A percentile compares a stretch with the other conserved stretches of the same genome.
Conservation (phyloP, 2,329 filamentous ascomycete genomes). For the Pseudogymnoascus destructans region DNA sequence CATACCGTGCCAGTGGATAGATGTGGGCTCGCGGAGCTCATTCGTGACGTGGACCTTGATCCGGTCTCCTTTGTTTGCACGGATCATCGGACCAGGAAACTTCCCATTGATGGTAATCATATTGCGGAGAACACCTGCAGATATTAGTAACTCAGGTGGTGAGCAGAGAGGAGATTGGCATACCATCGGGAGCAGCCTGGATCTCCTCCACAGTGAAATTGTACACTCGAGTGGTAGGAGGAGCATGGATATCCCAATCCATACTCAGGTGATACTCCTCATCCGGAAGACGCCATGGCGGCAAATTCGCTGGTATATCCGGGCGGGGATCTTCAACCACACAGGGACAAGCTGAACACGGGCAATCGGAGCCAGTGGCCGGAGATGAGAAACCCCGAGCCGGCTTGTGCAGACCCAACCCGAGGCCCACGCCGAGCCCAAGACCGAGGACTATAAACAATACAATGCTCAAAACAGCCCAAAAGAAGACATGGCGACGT, state of each 20-base stretch:
- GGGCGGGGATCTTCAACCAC: not conserved
- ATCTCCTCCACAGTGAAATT: slow-evolving; percentile 17
- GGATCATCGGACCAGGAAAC: slow-evolving; percentile 27
- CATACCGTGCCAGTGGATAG: slow-evolving; percentile 37
- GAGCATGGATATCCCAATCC: slow-evolving; percentile 18
- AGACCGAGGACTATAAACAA: slow-evolving; percentile 12
- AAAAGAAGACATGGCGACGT: not conserved
- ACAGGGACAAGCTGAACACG: not conserved
- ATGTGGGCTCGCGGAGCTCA: slow-evolving; percentile 26
- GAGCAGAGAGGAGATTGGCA: not conserved
- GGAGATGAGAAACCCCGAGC: slow-evolving; percentile 8
- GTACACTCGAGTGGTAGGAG: slow-evolving; percentile 16
- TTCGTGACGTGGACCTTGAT: slow-evolving; percentile 28
- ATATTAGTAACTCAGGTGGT: not conserved
- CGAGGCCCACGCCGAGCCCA: slow-evolving; percentile 16
- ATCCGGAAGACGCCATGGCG: slow-evolving; percentile 14
- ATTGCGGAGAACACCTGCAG: slow-evolving; percentile 5
- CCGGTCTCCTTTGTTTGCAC: slow-evolving; percentile 28
- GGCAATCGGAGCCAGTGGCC: not conserved
- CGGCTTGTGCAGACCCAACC: slow-evolving; percentile 16
- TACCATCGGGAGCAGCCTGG: slow-evolving; percentile 17
- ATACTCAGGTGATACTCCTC: slow-evolving; percentile 17
- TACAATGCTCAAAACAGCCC: not conserved
- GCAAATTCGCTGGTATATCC: not conserved
- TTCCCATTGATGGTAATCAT: slow-evolving; percentile 27